These are phyloP conservation scores for Gilbertella persicaria DNA, from an alignment of 371 early-diverging fungal species.

Conservation along the genomic window DNA sequence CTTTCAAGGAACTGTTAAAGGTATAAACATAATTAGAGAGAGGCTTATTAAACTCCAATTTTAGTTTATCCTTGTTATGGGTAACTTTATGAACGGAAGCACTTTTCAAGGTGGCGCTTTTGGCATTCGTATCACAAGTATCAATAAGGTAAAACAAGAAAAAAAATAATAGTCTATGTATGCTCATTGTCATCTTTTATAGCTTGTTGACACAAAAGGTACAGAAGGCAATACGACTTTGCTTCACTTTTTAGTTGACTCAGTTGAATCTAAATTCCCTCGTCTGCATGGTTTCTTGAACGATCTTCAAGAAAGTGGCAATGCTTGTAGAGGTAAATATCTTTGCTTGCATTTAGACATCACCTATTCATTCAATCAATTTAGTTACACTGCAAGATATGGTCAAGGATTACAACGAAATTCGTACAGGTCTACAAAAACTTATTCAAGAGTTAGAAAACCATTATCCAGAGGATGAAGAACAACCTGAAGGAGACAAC, in stretches of 20 bases:
- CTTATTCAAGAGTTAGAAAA: constrained; percentile 49
- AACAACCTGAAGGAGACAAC: constrained; percentile 39
- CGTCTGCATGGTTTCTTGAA: constrained; percentile 64
- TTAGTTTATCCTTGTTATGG: constrained; percentile 80
- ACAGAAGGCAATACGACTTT: constrained; percentile 72
- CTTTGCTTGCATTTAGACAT: too few species aligned
- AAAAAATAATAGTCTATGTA: neutral
- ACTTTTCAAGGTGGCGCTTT: constrained; percentile 89
- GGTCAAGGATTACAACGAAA: constrained; percentile 57
- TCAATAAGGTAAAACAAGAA: constrained; percentile 68
- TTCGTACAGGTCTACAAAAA: constrained; percentile 59
- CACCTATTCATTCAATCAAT: neutral
- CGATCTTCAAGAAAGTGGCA: constrained; percentile 71
- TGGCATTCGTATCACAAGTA: constrained; percentile 86
- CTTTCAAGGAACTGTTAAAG: constrained; percentile 58
- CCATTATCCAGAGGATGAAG: constrained; percentile 43
- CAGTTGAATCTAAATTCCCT: constrained; percentile 70
- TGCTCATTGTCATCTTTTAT: neutral
- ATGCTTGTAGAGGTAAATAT: constrained; percentile 77
- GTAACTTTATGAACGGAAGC: constrained; percentile 92
- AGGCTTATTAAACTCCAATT: neutral
- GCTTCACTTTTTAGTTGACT: constrained; percentile 77
- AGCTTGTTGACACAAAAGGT: constrained; percentile 85
- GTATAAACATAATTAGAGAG: constrained; percentile 23
- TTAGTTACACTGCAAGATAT: constrained; percentile 60